Evolutionary conservation across 306 rosid species (phyloP), one percentile per base, ranked within the genome.

Genomic region (Styphnolobium japonicum): DNA sequence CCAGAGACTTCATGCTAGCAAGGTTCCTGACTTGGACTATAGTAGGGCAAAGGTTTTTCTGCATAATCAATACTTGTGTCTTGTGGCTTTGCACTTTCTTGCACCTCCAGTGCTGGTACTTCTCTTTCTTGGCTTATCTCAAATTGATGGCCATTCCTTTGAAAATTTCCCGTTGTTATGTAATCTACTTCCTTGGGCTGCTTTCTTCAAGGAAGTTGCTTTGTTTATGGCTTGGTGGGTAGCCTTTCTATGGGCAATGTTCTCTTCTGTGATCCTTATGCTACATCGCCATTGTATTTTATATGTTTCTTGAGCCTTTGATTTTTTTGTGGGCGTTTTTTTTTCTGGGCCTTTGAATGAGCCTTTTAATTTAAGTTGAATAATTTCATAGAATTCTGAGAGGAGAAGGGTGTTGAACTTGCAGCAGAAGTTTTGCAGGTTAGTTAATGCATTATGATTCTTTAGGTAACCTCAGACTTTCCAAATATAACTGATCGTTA

Each of bases 161-260:
- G 67, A 65, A 10, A 75, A 64, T 63, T 68, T 67, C 70, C 49
- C 66, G 16, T 73, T 33, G 46, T 55, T 80, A 45, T 49, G 80
- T 80, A 56, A 78, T 57, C 16, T 83, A 5, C 52, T 78, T 43
- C 82, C 89, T 61, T 87, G 89, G 80, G 83, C 86, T 46, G 57
- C 85, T 21, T 74, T 89, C 46, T 80, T 77, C 31, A 82, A 68
- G 56, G 86, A 91, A 80, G 70, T 75, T 49, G 81, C 87, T 22
- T 48, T 89, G 64, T 87, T 88, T 67, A 52, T 85, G 88, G 96
- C 91, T 63, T 91, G 93, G 96, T 91, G 96, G 96, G 83, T 85
- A 80, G 66, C 68, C 72, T 85, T 79, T 80, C 71, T 90, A 45
- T 74, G 84, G 88, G 70, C 87, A 14, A 49, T 88, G 62, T 84